Evolutionary conservation across 2,329 filamentous ascomycete genomes (phyloP).

Genomic region (Nemania sp.): DNA sequence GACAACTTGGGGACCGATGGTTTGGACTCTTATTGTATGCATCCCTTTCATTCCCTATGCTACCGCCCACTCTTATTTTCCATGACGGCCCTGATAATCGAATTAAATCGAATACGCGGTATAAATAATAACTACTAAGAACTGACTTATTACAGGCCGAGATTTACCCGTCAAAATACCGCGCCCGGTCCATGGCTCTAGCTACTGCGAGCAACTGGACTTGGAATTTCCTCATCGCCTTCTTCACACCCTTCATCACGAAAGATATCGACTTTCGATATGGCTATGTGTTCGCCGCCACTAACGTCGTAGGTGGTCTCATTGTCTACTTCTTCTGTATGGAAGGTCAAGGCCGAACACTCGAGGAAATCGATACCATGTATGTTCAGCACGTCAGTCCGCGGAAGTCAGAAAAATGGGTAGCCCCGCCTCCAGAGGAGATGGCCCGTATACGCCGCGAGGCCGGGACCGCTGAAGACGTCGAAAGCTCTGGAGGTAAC

Average conservation of each 20-base stretch:
- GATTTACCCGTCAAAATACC: constrained; percentile 72
- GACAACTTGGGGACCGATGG: constrained; percentile 74
- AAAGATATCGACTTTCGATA: constrained; percentile 77
- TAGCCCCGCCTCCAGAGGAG: constrained; percentile 58
- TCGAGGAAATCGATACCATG: constrained; percentile 86
- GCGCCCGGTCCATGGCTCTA: constrained; percentile 70
- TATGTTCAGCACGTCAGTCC: constrained; percentile 75
- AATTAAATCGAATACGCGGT: neutral
- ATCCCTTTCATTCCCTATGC: neutral
- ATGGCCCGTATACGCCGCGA: constrained; percentile 57
- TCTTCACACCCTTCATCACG: constrained; percentile 85
- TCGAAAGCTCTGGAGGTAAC: constrained; percentile 9
- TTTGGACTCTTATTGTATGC: constrained; percentile 68
- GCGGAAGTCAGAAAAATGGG: constrained; percentile 70
- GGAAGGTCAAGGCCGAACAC: constrained; percentile 76
- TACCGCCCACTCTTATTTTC: neutral
- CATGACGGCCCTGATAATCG: neutral
- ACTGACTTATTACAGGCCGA: constrained; percentile 56
- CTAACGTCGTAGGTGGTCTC: constrained; percentile 72
- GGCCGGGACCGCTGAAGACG: constrained; percentile 55
- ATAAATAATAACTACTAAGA: neutral
- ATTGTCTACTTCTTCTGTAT: constrained; percentile 83
- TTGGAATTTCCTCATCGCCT: constrained; percentile 81
- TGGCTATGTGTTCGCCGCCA: constrained; percentile 81
- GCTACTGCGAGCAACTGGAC: constrained; percentile 73